These are phyloP conservation scores for Pestalotiopsis sp. DNA, from an alignment of 2,329 filamentous ascomycete genomes.

Conservation along the genomic window DNA sequence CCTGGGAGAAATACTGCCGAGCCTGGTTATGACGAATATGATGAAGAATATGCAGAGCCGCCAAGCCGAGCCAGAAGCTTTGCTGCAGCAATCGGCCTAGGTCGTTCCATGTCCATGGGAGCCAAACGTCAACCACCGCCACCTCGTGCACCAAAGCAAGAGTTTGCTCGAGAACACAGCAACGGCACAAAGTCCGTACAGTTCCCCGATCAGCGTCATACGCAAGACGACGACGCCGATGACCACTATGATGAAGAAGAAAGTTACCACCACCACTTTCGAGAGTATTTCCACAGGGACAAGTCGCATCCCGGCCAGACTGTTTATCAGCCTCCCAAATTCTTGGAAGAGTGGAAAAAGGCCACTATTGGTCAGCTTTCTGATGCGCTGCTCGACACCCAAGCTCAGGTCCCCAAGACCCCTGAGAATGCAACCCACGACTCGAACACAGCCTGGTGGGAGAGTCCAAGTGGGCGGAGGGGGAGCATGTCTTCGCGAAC, in stretches of 20 bases:
- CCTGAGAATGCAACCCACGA: constrained; percentile 37
- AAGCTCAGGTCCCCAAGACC: constrained; percentile 31
- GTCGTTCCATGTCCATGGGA: constrained; percentile 23
- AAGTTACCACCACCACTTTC: constrained; percentile 24
- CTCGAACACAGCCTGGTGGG: constrained; percentile 75
- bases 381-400: constrained; percentile 61
- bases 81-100: constrained; percentile 23
- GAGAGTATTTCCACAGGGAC: constrained; percentile 28
- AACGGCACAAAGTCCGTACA: constrained; percentile 29
- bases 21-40: constrained; percentile 17
- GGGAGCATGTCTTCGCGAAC: constrained; percentile 48
- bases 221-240: constrained; percentile 19
- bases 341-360: constrained; percentile 74
- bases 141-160: background rate
- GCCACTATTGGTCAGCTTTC: constrained; percentile 64
- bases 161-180: constrained; percentile 8
- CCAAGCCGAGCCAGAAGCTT: constrained; percentile 22
- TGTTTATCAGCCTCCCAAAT: constrained; percentile 59
- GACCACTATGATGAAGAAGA: constrained; percentile 22
- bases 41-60: constrained; percentile 22
- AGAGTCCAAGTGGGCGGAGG: constrained; percentile 53
- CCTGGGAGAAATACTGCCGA: constrained; percentile 25
- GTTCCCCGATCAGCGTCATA: constrained; percentile 28
- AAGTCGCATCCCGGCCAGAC: constrained; percentile 50
- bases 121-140: constrained; percentile 17